phyloP scores from a whole-genome alignment of 1,139 yeast species.

The Pichia sp. region DNA sequence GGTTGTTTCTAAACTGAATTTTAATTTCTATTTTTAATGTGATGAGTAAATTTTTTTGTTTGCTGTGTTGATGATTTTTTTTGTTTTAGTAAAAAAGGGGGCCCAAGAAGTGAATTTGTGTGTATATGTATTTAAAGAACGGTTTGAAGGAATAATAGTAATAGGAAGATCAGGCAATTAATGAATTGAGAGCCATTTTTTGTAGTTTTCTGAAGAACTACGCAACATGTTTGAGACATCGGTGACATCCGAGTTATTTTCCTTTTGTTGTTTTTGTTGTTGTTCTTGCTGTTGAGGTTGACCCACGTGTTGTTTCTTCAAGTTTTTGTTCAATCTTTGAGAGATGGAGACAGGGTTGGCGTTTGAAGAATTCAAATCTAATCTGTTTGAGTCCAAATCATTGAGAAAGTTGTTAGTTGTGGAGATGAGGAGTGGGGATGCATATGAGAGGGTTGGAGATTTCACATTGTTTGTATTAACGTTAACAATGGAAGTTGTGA shows the following conservation, averaged over 20 bases:
- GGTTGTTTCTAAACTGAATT: no score
- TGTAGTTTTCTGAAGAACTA: slow-evolving; percentile 32
- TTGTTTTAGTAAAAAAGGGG: no score
- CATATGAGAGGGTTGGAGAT: slow-evolving; percentile 31
- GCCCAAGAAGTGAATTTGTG: no score
- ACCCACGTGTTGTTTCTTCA: neutral
- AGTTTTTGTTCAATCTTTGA: slow-evolving; percentile 8
- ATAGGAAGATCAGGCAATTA: no score
- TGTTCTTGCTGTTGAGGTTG: neutral
- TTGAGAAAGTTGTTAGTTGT: slow-evolving; percentile 16
- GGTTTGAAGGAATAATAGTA: neutral
- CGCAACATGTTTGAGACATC: slow-evolving; percentile 29
- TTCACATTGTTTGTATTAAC: slow-evolving; percentile 10
- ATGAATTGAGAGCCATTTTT: slow-evolving; percentile 32
- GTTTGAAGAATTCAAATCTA: slow-evolving; percentile 25
- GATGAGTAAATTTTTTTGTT: no score
- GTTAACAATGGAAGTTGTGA: slow-evolving; percentile 5
- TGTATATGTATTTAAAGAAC: no score
- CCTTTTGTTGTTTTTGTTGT: neutral
- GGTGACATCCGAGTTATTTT: slow-evolving; percentile 18
- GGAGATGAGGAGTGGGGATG: slow-evolving; percentile 29
- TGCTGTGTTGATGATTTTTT: no score
- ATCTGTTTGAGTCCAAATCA: slow-evolving; percentile 31
- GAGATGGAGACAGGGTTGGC: slow-evolving; percentile 6
- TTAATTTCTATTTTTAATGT: no score